These are phyloP conservation scores for Neonectria ditissima DNA, from an alignment of 2,329 filamentous ascomycete genomes.

Conservation along the genomic window DNA sequence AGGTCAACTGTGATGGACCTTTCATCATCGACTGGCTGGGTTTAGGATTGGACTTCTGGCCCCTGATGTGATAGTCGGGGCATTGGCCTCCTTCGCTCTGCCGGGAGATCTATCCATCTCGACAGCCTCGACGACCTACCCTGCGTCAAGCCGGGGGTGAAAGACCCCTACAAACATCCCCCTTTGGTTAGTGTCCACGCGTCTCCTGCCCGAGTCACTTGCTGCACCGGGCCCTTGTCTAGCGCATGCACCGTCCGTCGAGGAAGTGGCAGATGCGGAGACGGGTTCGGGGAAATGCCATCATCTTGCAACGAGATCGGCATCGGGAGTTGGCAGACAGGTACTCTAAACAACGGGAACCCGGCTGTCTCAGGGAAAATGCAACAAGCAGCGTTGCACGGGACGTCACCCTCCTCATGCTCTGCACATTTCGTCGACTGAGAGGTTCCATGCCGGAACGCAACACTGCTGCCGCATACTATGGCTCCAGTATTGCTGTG, in stretches of 20 bases:
- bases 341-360: background rate
- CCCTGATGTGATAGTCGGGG: background rate
- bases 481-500: background rate
- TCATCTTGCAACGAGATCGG: background rate
- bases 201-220: conserved; percentile 18
- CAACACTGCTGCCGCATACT: background rate
- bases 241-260: background rate
- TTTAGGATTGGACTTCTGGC: background rate
- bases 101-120: conserved; percentile 16
- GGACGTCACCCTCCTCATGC: background rate
- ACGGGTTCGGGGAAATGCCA: background rate
- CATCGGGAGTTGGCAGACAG: background rate
- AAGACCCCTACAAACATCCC: background rate
- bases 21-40: background rate
- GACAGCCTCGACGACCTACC: background rate
- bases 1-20: background rate
- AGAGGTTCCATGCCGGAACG: background rate
- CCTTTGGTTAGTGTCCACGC: conserved; percentile 18
- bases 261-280: conserved; percentile 1
- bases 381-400: background rate
- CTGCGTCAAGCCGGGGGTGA: background rate
- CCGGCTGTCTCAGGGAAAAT: background rate
- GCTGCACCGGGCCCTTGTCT: background rate
- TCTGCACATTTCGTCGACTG: background rate
- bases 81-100: background rate